Evolutionary conservation across 2,329 filamentous ascomycete species (phyloP).

Genomic region (Fusarium buxicola): DNA sequence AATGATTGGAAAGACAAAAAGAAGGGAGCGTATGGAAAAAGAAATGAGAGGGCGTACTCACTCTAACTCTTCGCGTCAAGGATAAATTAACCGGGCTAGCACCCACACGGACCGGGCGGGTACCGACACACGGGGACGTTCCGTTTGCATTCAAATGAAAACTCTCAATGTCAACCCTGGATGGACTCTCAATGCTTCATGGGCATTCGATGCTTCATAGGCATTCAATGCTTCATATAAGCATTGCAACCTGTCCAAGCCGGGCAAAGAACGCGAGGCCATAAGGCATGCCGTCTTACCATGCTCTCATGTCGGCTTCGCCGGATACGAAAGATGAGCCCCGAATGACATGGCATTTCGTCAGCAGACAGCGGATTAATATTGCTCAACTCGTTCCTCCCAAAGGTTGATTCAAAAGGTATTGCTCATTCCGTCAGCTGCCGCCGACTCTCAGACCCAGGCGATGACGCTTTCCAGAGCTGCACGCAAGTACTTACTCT

Average conservation of each 20-base stretch:
- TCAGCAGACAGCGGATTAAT: no score
- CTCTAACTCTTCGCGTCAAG: no score
- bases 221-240: conserved; percentile 5
- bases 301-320: not conserved
- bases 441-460: no score
- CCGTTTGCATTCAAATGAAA: not conserved
- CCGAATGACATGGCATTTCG: not conserved
- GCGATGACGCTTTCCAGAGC: no score
- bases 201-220: not conserved
- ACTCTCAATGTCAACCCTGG: not conserved
- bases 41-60: not conserved
- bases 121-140: not conserved
- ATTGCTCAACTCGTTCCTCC: no score
- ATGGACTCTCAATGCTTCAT: not conserved
- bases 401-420: no score
- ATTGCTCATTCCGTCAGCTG: no score
- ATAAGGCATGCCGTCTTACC: not conserved
- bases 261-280: not conserved
- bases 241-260: not conserved
- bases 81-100: no score
- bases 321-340: conserved; percentile 9
- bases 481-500: no score
- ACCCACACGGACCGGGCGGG: not conserved
- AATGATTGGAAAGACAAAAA: not conserved
- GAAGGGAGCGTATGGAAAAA: not conserved